phyloP scores from a whole-genome alignment of 768 basidiomycete species.

The Lactifluus subvellereus region DNA sequence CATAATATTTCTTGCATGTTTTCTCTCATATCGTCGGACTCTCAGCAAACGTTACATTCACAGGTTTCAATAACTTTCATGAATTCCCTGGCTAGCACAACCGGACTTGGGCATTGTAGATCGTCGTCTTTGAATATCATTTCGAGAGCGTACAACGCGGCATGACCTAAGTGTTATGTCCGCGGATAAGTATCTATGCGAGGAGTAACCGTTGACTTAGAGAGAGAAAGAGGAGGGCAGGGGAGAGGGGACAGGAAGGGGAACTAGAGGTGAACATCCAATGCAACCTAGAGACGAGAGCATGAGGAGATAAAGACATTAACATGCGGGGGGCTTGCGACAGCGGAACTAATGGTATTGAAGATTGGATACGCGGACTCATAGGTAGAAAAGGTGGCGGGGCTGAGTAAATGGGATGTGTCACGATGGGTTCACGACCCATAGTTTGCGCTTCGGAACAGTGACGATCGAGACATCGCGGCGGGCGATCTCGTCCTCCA shows the following conservation, averaged over 20 bases:
- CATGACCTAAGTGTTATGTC: slow-evolving; percentile 19
- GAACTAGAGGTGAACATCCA: slow-evolving; percentile 30
- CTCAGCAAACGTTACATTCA: background rate
- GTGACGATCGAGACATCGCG: slow-evolving; percentile 79
- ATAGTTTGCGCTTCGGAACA: slow-evolving; percentile 66
- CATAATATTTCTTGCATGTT: background rate
- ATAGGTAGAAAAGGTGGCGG: background rate
- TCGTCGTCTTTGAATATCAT: slow-evolving; percentile 21
- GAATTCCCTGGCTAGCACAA: slow-evolving; percentile 13
- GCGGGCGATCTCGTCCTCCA: slow-evolving; percentile 77
- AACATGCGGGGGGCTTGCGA: slow-evolving; percentile 2
- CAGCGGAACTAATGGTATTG: slow-evolving; percentile 5
- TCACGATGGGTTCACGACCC: slow-evolving; percentile 62
- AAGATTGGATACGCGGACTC: background rate
- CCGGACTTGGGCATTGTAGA: slow-evolving; percentile 16
- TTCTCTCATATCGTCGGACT: background rate
- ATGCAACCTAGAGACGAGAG: slow-evolving; percentile 11
- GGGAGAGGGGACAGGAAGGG: background rate
- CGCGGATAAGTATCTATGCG: slow-evolving; percentile 24
- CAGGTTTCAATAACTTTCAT: background rate
- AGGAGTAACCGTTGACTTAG: slow-evolving; percentile 16
- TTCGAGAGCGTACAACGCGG: slow-evolving; percentile 27
- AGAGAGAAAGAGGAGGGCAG: slow-evolving; percentile 1
- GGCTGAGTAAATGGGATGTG: background rate
- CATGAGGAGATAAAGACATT: slow-evolving; percentile 9